Percentiles rank a stretch among this genome's conserved stretches.
Conservation (phyloP, 2,329 filamentous ascomycete species). For the Stenocarpella maydis region DNA sequence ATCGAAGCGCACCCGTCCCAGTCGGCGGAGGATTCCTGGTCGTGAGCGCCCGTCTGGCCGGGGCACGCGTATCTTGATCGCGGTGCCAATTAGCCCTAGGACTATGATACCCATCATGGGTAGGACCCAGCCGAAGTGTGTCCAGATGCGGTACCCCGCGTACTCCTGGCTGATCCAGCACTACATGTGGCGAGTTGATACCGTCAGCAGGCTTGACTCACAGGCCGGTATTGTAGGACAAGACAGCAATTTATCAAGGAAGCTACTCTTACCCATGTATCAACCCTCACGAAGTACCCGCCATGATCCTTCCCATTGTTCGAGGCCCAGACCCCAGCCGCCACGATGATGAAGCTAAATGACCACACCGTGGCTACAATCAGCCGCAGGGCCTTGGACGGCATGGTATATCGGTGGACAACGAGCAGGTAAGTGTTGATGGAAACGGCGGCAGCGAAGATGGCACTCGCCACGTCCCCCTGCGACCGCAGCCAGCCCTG, state of each 20-base stretch:
- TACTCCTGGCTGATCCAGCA: conserved; percentile 31
- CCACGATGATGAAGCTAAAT: conserved; percentile 27
- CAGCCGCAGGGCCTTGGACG: conserved; percentile 6
- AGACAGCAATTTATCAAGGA: too few relatives aligned
- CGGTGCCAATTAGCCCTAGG: neutral
- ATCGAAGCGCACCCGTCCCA: neutral
- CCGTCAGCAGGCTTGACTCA: neutral
- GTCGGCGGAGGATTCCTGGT: neutral
- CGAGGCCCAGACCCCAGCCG: conserved; percentile 11
- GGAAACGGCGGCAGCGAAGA: conserved; percentile 19
- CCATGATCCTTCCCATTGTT: conserved; percentile 20
- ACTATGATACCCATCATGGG: conserved; percentile 22
- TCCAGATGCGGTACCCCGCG: conserved; percentile 24
- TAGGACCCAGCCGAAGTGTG: conserved; percentile 28
- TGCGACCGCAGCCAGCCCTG: conserved; percentile 29
- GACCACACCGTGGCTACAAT: conserved; percentile 20
- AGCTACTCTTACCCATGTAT: conserved; percentile 15
- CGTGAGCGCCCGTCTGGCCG: neutral
- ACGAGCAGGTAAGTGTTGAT: conserved; percentile 20
- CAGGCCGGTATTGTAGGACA: fast-evolving
- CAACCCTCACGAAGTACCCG: conserved; percentile 22
- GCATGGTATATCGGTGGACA: conserved; percentile 24
- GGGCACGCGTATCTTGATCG: neutral
- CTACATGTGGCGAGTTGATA: neutral
- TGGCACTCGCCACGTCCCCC: conserved; percentile 8